phyloP scores from a whole-genome alignment of 1,139 yeast genomes.

The Yamadazyma blattariae region DNA sequence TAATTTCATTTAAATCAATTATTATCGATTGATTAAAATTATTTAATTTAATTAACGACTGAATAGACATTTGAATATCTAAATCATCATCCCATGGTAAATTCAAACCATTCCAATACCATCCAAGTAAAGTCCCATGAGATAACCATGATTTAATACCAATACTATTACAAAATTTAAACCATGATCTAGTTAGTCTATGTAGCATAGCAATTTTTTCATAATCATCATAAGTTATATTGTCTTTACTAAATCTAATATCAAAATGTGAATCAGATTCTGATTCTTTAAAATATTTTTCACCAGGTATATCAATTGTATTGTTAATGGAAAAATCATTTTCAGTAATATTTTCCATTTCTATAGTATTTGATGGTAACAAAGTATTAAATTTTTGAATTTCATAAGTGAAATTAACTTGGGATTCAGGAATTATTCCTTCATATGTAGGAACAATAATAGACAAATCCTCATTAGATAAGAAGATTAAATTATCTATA shows the following conservation, averaged over 20 bases:
- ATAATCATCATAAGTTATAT: constrained; percentile 20
- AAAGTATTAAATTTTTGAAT: too few species aligned
- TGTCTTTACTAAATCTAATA: constrained; percentile 20
- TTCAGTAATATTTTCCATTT: too few species aligned
- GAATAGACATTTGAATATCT: constrained; percentile 53
- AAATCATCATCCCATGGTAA: constrained; percentile 66
- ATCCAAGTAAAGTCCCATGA: constrained; percentile 59
- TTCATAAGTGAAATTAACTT: too few species aligned
- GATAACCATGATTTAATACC: constrained; percentile 55
- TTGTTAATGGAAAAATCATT: too few species aligned
- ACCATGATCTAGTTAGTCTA: constrained; percentile 52
- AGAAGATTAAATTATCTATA: too few species aligned
- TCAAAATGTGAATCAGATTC: constrained; percentile 18
- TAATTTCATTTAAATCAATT: constrained; percentile 30
- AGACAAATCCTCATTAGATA: too few species aligned
- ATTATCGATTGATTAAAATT: constrained; percentile 47
- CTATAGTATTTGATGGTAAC: too few species aligned
- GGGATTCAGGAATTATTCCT: too few species aligned
- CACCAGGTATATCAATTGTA: too few species aligned
- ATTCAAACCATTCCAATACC: constrained; percentile 59
- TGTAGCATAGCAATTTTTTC: constrained; percentile 46
- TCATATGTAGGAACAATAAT: too few species aligned
- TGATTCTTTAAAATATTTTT: constrained; percentile 8
- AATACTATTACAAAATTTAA: constrained; percentile 41
- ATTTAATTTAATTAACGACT: constrained; percentile 38